Evolutionary conservation across 768 basidiomycete genomes (phyloP), one percentile per base, ranked within the genome.

Genomic region (Suillus alpinus): DNA sequence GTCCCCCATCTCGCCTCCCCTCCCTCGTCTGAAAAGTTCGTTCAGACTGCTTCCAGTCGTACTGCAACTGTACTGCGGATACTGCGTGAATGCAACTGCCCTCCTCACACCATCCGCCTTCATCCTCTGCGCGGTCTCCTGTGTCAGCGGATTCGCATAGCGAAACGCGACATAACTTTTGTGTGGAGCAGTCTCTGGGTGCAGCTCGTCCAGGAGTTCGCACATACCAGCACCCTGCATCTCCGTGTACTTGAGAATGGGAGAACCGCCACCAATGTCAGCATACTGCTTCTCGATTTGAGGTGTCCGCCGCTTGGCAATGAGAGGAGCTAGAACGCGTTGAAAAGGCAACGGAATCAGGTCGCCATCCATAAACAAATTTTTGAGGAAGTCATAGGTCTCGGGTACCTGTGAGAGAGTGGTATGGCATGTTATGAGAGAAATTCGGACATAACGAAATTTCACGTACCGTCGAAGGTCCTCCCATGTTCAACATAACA

Each of bases 401-500:
- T 98, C 96, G 4, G 88, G 79, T 44, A 97, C 90, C 94, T 97
- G 68, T 18, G 50, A 32, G 47, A 67, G 53, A 50, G 14, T 50
- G 9, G 29, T 18, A 18, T 31, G 29, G 2, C 16, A 10, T 40
- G 31, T 43, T 14, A 37, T 31, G 7, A 65, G 57, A 63, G 58
- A 63, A 26, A 55, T 57, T 18, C 4, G 44, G 6, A 29, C 43
- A 20, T 16, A 49, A 29, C 55, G n/a, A 51, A 55, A 62, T 49
- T 57, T 39, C 40, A 77, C 85, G 67, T 69, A 94, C 94, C 60
- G 94, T 95, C 56, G 91, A 85, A 26, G 96, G 97, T 2, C 97
- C 97, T 47, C 97, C 97, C 97, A 99, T 99, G 75, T 98, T 99
- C 78, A 99, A 80, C 91, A 99, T 92, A 44, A 99, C 94, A 63